Base-by-base conservation (phyloP, 2,329 filamentous ascomycete species). In the Cladosporium sphaerospermum region DNA sequence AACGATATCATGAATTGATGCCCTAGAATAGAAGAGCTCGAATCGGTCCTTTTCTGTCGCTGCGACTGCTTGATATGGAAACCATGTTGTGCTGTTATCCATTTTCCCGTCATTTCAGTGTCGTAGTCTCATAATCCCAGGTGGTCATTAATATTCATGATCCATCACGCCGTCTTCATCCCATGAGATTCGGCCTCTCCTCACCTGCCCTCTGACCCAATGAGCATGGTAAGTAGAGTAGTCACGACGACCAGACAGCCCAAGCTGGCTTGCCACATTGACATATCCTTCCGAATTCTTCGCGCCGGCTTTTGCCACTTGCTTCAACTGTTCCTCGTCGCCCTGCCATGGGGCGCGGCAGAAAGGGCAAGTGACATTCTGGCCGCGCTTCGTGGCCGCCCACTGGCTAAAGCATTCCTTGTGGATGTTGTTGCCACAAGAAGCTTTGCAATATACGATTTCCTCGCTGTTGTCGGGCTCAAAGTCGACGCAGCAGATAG, bases 361-460 rank as follows among this genome's bases (percentile, higher is more conserved):
- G 44, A 65, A 67, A 2, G 65, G 65, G 56, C 65, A 68, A 8
- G 64, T 64, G 28, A 66, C 63, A 32, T 53, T 45, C 40, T 56
- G 28, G 5, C 57, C 57, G 3, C 18, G 47, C 51, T 65, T 67
- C 16, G 60, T 64, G 11, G 61, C 61, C 7, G 62, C 62, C 80
- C 80, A 83, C 55, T 76, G 71, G 41, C 77, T 67, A 63, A 83
- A 82, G 58, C 81, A 83, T 1, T 66, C 62, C 57, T 77, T 76
- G 64, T 83, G 80, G 9, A 83, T 68, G 59, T 84, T 84, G 64
- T 84, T 83, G 9, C 82, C 82, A 58, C 82, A 85, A 1, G 76
- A 73, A 0, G 76, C 75, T 63, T 78, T 79, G 67, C 82, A 85
- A 73, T 80, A 85, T 4, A 81, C 71, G 6, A 79, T 74, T 4